Evolutionary conservation across 306 rosid genomes (phyloP).

Genomic region (Acmispon strigosus): DNA sequence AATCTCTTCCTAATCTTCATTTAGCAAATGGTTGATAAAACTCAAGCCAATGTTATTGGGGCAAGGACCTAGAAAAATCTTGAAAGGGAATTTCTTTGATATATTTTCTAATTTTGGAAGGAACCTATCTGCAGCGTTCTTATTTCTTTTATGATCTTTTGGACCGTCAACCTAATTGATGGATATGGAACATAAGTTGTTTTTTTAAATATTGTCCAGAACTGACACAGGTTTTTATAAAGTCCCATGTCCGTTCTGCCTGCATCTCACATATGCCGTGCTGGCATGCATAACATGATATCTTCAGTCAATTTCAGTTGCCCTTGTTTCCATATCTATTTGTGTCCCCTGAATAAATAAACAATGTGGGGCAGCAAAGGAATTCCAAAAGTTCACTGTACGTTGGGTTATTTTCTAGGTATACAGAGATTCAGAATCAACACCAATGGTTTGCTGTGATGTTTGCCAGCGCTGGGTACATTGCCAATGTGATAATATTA

Average conservation of each 20-base stretch:
- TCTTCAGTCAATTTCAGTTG: not conserved
- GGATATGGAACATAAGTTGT: conserved; percentile 2
- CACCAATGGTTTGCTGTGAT: conserved; percentile 99
- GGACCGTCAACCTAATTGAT: not conserved
- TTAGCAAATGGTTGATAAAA: not conserved
- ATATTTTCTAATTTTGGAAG: not conserved
- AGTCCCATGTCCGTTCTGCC: not conserved
- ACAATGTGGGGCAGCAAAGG: not conserved
- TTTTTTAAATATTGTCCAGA: not conserved
- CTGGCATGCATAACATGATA: not conserved
- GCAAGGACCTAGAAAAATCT: not conserved
- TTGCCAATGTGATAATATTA: conserved; percentile 93
- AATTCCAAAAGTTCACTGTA: conserved; percentile 6
- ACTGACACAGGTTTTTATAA: not conserved
- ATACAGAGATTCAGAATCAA: conserved; percentile 97
- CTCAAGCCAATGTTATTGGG: not conserved
- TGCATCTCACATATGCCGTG: not conserved
- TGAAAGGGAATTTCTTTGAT: not conserved
- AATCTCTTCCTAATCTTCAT: conserved; percentile 8
- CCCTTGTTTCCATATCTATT: not conserved
- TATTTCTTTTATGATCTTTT: not conserved
- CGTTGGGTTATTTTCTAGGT: conserved; percentile 54
- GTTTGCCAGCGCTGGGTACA: conserved; percentile 99
- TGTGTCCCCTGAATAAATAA: not conserved
- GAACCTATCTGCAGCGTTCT: not conserved